Percentiles rank a stretch among this genome's conserved stretches.
These are phyloP conservation scores for Pseudogymnoascus pannorum DNA, from an alignment of 2,329 filamentous ascomycete species.

Conservation along the genomic window DNA sequence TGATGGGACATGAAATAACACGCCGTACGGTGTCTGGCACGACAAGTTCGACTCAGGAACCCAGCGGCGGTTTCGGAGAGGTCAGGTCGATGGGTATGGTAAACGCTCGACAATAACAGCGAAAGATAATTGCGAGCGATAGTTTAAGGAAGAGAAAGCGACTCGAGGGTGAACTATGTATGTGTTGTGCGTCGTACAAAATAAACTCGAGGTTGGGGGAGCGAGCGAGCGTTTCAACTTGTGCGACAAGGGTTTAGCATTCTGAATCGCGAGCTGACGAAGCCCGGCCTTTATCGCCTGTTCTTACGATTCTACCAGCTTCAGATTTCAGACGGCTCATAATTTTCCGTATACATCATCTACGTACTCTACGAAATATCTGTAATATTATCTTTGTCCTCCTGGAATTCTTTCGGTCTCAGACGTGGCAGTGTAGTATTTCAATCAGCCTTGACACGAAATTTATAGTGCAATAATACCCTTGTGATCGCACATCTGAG, in stretches of 20 bases:
- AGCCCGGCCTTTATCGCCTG: neutral
- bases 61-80: neutral
- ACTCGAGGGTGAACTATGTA: neutral
- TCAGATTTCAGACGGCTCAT: neutral
- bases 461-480: neutral
- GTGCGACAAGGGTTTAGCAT: slow-evolving; percentile 8
- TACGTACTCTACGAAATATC: neutral
- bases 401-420: neutral
- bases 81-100: neutral
- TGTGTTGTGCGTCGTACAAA: slow-evolving; percentile 3
- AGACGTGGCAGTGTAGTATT: neutral
- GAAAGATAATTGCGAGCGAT: neutral
- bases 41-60: slow-evolving; percentile 2
- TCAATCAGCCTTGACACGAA: neutral
- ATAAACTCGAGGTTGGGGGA: slow-evolving; percentile 8
- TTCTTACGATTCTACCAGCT: slow-evolving; percentile 1
- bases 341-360: neutral
- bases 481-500: neutral
- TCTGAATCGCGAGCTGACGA: slow-evolving; percentile 9
- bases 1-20: slow-evolving; percentile 32
- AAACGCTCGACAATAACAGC: neutral
- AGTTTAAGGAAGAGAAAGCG: neutral
- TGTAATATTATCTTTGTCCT: neutral
- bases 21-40: neutral
- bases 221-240: neutral